These are phyloP conservation scores for Sclerotinia nivalis DNA, from an alignment of 2,329 filamentous ascomycete genomes.

Conservation along the genomic window DNA sequence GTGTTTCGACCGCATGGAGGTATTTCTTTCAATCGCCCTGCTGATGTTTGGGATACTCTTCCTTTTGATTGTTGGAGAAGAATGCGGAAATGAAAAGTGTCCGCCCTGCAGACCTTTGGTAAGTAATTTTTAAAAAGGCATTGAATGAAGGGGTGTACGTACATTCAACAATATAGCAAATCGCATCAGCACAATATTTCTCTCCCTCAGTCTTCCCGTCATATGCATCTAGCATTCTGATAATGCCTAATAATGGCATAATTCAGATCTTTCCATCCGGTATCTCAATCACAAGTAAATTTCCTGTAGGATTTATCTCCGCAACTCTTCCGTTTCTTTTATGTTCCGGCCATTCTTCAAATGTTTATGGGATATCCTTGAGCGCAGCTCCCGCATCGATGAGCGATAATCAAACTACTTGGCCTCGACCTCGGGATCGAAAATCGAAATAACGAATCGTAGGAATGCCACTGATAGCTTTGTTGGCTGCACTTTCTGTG, in stretches of 20 bases:
- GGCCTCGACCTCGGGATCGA: constrained; percentile 39
- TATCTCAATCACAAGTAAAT: constrained; percentile 38
- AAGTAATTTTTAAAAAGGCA: background rate
- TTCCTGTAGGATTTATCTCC: constrained; percentile 36
- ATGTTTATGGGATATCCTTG: constrained; percentile 39
- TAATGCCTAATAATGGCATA: constrained; percentile 42
- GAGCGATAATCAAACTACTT: constrained; percentile 39
- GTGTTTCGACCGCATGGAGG: constrained; percentile 42
- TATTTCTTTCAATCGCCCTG: constrained; percentile 4
- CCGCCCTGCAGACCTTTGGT: background rate
- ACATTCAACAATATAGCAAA: constrained; percentile 38
- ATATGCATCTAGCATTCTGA: constrained; percentile 37
- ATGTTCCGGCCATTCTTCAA: constrained; percentile 38
- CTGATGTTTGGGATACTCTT: constrained; percentile 7
- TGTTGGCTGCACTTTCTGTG: constrained; percentile 36
- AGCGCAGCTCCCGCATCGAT: constrained; percentile 41
- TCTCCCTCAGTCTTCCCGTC: constrained; percentile 40
- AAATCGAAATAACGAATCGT: constrained; percentile 42
- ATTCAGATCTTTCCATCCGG: constrained; percentile 36
- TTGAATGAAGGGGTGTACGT: background rate
- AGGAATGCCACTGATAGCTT: constrained; percentile 41
- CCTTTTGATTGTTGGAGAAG: background rate
- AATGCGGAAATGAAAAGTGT: constrained; percentile 10
- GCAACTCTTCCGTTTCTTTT: constrained; percentile 34
- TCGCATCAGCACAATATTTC: constrained; percentile 41